Conservation (phyloP, 2,329 filamentous ascomycete genomes). For the Verticillium dahliae region DNA sequence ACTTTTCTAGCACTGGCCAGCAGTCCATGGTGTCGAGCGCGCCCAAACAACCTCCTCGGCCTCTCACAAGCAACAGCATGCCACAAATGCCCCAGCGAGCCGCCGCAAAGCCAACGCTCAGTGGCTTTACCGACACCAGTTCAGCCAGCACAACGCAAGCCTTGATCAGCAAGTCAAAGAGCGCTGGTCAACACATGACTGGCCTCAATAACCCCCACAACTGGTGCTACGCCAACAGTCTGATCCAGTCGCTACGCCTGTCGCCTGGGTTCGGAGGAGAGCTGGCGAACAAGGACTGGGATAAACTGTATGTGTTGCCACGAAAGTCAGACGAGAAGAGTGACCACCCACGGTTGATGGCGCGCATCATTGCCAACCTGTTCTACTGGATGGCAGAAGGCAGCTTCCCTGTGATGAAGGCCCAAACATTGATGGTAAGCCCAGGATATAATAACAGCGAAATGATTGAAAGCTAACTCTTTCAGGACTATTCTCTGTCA, state of each 20-base stretch:
- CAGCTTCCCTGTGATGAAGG: slow-evolving; percentile 43
- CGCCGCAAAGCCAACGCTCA: slow-evolving; percentile 1
- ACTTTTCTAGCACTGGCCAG: neutral
- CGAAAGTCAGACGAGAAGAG: slow-evolving; percentile 52
- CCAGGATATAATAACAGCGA: rapidly evolving
- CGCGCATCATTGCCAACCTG: slow-evolving; percentile 51
- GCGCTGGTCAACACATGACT: slow-evolving; percentile 45
- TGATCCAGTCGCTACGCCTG: slow-evolving; percentile 74
- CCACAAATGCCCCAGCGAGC: slow-evolving; percentile 22
- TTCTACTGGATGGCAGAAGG: slow-evolving; percentile 50
- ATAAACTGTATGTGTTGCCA: slow-evolving; percentile 60
- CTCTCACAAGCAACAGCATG: neutral
- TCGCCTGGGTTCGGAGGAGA: slow-evolving; percentile 63
- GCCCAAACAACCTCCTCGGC: neutral
- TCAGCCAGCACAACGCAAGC: neutral
- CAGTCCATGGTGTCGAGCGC: neutral
- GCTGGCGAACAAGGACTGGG: slow-evolving; percentile 52
- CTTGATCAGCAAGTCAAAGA: slow-evolving; percentile 23
- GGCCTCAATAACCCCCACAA: slow-evolving; percentile 76
- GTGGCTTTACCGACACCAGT: slow-evolving; percentile 2
- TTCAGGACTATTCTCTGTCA: slow-evolving; percentile 45
- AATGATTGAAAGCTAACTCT: slow-evolving; percentile 10
- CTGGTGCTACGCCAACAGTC: slow-evolving; percentile 91
- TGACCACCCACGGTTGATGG: slow-evolving; percentile 51
- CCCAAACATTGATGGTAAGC: slow-evolving; percentile 52